Conservation (phyloP, 2,329 filamentous ascomycete species). For the Trichoderma simmonsii region DNA sequence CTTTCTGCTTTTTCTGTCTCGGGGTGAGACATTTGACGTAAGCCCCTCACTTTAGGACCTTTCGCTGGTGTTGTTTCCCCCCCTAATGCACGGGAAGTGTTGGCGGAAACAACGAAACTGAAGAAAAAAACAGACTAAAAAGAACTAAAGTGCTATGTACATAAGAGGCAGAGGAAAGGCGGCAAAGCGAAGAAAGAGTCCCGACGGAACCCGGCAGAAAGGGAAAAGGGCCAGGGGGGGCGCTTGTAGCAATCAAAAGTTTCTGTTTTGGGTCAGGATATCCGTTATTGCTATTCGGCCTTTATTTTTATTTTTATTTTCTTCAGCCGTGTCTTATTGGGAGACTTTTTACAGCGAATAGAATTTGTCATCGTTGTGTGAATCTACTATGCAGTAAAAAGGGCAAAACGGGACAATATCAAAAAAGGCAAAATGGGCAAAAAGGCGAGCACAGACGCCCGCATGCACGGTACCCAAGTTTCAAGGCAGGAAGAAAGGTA, state of each 20-base stretch:
- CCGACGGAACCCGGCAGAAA: not conserved
- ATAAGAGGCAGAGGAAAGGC: not conserved
- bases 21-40: constrained; percentile 10
- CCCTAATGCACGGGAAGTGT: not conserved
- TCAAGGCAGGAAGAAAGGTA: not conserved
- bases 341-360: not conserved
- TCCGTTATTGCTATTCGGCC: too few relatives aligned
- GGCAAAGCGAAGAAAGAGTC: not conserved
- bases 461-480: not conserved
- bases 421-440: not conserved
- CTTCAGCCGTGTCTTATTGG: not conserved
- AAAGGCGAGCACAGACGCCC: not conserved
- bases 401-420: not conserved
- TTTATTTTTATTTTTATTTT: not conserved
- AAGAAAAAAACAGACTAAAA: not conserved
- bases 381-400: not conserved
- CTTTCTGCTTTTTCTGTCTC: not conserved
- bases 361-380: not conserved
- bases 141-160: too few relatives aligned
- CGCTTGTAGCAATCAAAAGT: not conserved
- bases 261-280: too few relatives aligned
- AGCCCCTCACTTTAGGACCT: not conserved
- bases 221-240: not conserved
- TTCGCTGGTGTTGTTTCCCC: not conserved
- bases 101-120: not conserved